Conservation (phyloP, 306 rosid species). For the Pyrus communis region DNA sequence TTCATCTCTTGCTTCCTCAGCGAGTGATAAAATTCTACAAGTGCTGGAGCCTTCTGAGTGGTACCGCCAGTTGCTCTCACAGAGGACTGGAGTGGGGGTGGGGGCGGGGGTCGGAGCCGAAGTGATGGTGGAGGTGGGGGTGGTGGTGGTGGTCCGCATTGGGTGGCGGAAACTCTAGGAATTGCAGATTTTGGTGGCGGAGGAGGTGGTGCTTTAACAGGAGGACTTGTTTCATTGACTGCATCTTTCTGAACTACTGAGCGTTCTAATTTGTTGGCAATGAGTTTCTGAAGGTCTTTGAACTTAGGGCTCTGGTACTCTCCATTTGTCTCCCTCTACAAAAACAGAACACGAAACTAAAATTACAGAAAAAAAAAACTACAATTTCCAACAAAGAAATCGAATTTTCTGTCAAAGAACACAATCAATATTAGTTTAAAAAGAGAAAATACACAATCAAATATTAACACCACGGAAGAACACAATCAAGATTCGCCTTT, state of each 20-base stretch:
- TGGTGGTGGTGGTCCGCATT: conserved; percentile 34
- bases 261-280: conserved; percentile 64
- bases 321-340: conserved; percentile 43
- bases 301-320: conserved; percentile 47
- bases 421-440: not conserved
- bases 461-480: not conserved
- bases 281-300: conserved; percentile 67
- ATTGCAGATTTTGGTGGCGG: conserved; percentile 19
- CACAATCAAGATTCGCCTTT: not conserved
- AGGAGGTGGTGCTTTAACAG: conserved; percentile 19
- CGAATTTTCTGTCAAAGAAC: not conserved
- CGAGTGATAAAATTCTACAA: conserved; percentile 46
- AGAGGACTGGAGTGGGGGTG: conserved; percentile 38
- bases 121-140: conserved; percentile 39
- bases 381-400: not conserved
- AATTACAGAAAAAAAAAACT: not conserved
- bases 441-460: not conserved
- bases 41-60: conserved; percentile 44
- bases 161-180: conserved; percentile 22
- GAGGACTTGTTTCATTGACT: conserved; percentile 19
- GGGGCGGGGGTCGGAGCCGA: conserved; percentile 32
- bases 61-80: conserved; percentile 20
- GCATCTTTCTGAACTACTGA: conserved; percentile 42
- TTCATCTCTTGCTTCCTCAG: conserved; percentile 50
- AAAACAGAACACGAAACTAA: conserved; percentile 6